Base-by-base conservation (phyloP, 2,329 filamentous ascomycete genomes). In the Ophiostoma montium region DNA sequence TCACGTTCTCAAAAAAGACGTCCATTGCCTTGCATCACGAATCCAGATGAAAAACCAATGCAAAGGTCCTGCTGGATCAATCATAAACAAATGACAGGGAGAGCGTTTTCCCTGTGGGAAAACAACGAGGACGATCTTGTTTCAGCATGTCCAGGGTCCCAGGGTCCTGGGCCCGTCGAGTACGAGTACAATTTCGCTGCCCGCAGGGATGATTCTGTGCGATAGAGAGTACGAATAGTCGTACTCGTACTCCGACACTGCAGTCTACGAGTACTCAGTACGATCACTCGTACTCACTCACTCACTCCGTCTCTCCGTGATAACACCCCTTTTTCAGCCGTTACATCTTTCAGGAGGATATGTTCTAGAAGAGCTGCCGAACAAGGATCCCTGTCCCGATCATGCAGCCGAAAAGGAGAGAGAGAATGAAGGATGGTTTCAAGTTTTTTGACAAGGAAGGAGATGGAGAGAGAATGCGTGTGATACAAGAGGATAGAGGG, bases 321-420 rank as follows among this genome's bases (percentile, higher is more conserved):
- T 21, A 11, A 12, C 21, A 21, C 32, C 8, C 4, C n/a, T 36
- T 27, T 15, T 32, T 43, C 16, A n/a, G 27, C 19, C 27, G 23
- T 27, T 27, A 23, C 38, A 16, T 6, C 35, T n/a, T 5, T 46
- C 18, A 18, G 35, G 30, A 27, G 30, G 45, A 32, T 13, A 50
- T 46, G 36, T 50, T 50, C 49, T 50, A 48, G 49, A 50, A 50
- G 23, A 35, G 44, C 16, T 39, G 45, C 35, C 18, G 45, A 47
- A 47, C 19, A 42, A 42, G 45, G 32, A 50, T 45, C 49, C 49
- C 35, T 50, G 45, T 47, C 33, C 35, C 31, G 49, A 47, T 50
- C 38, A 50, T 50, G 44, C 45, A 35, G 39, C 30, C n/a, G n/a
- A 39, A 23, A 32, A 27, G n/a, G 32, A 23, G 19, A 27, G 16